Base-by-base conservation (phyloP, 768 basidiomycete species). In the Leccinum truebloodii region DNA sequence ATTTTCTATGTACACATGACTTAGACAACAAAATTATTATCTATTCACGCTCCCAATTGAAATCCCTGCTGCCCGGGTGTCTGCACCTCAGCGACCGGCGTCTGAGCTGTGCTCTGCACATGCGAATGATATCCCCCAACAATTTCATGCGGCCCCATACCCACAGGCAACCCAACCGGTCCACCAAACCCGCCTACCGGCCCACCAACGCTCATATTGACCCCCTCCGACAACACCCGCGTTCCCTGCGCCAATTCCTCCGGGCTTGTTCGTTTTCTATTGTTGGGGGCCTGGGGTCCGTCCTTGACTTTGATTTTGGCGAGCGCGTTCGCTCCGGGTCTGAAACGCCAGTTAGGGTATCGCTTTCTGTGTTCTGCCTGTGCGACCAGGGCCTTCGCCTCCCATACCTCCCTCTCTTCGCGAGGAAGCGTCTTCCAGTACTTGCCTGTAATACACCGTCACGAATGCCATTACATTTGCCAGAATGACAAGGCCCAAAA, bases 331-430 rank as follows among this genome's bases (percentile, higher is more conserved):
- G 81, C 74, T n/a, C 83, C 86, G 4, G 88, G 89, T 53, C 87
- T 81, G 72, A 91, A 93, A 54, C 91, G 79, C 90, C 91, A 93
- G 73, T 91, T 87, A 1, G 90, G 90, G 70, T 92, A 92, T 59
- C 83, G 79, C 53, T 79, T 78, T 56, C 89, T 81, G 70, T 92
- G 90, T 70, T 90, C 90, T 0, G 82, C 85, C 67, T 87, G 87
- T 0, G 90, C 90, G 6, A 82, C 76, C 46, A 83, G 77, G 5
- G 87, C 91, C 73, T 87, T 88, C 37, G 80, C 86, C 70, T 92
- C 91, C 90, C 90, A 93, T 53, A 83, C 78, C 61, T 86, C 83
- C 58, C 86, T 81, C 69, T 93, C 88, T 59, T 83, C 79, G 16
- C 79, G 80, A 9, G 89, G 76, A 18, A 93, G 84, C 0, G 84